phyloP scores from a whole-genome alignment of 352 stramenopile species.

The Phytophthora colocasiae region DNA sequence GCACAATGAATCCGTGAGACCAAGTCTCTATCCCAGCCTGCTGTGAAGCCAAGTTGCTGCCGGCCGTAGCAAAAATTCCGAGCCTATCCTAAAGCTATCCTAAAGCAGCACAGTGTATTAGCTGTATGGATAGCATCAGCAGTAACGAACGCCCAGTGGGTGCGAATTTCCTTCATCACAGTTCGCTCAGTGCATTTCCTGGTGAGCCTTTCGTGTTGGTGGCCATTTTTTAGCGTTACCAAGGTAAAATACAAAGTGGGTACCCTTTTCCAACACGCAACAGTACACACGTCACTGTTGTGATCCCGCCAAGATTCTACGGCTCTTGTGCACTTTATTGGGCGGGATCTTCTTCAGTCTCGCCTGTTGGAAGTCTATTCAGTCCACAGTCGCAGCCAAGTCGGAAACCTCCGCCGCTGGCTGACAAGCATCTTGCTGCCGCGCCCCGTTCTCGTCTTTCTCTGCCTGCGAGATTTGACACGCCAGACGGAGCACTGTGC shows the following conservation, averaged over 20 bases:
- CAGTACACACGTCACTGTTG: neutral
- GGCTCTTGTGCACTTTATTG: constrained; percentile 24
- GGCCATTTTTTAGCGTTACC: constrained; percentile 13
- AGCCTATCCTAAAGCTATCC: too few species aligned
- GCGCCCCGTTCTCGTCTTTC: constrained; percentile 8
- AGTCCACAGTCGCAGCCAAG: too few species aligned
- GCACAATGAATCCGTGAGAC: constrained; percentile 1
- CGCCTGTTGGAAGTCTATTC: constrained; percentile 10
- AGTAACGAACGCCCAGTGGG: neutral
- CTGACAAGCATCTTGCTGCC: constrained; percentile 15
- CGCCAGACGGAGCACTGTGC: constrained; percentile 21
- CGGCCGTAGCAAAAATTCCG: neutral
- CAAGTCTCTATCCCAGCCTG: neutral
- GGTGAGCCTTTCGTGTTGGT: constrained; percentile 9
- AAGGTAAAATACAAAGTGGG: constrained; percentile 22
- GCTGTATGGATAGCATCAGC: neutral
- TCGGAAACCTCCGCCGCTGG: neutral
- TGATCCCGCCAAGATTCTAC: constrained; percentile 25
- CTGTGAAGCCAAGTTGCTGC: neutral
- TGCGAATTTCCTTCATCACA: neutral
- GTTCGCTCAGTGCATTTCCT: neutral
- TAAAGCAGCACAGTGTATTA: too few species aligned
- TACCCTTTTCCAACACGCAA: constrained; percentile 31
- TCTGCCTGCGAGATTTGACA: constrained; percentile 35
- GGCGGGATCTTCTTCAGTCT: constrained; percentile 5